Conservation (phyloP, 2,329 filamentous ascomycete species). For the Fusarium haematococcum region DNA sequence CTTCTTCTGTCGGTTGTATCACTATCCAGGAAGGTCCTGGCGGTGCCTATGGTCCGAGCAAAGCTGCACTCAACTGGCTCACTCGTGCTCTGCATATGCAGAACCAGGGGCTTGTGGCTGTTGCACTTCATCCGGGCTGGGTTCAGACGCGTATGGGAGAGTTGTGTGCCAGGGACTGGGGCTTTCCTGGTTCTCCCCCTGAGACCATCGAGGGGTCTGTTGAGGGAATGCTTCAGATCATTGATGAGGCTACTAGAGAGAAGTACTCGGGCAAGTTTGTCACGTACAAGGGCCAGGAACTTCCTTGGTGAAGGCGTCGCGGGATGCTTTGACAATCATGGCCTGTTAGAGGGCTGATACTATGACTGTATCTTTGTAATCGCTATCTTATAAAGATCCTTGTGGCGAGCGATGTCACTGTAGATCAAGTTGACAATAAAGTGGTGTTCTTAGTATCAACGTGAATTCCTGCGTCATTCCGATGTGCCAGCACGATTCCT, state of each 20-base stretch:
- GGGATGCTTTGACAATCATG: background rate
- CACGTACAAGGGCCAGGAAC: conserved; percentile 45
- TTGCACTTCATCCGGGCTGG: conserved; percentile 55
- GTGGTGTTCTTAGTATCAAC: background rate
- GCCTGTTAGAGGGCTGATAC: background rate
- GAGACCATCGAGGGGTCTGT: conserved; percentile 49
- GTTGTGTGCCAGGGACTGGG: conserved; percentile 48
- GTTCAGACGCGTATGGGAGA: conserved; percentile 50
- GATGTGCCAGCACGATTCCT: background rate
- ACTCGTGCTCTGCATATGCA: conserved; percentile 47
- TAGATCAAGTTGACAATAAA: background rate
- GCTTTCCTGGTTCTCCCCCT: conserved; percentile 38
- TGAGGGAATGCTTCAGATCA: conserved; percentile 47
- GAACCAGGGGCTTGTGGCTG: conserved; percentile 38
- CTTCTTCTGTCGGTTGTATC: conserved; percentile 52
- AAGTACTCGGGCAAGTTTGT: conserved; percentile 50
- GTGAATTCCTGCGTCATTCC: background rate
- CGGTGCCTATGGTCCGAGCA: conserved; percentile 52
- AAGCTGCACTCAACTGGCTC: conserved; percentile 52
- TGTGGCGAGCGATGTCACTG: no score
- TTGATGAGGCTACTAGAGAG: conserved; percentile 52
- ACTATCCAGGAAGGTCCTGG: conserved; percentile 47
- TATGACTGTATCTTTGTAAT: background rate
- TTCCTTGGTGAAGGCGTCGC: conserved; percentile 41
- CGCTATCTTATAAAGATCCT: no score